Percentiles rank a stretch among this genome's conserved stretches.
These are phyloP conservation scores for Kluyveromyces lactis DNA, from an alignment of 805 yeast species.

Conservation along the genomic window DNA sequence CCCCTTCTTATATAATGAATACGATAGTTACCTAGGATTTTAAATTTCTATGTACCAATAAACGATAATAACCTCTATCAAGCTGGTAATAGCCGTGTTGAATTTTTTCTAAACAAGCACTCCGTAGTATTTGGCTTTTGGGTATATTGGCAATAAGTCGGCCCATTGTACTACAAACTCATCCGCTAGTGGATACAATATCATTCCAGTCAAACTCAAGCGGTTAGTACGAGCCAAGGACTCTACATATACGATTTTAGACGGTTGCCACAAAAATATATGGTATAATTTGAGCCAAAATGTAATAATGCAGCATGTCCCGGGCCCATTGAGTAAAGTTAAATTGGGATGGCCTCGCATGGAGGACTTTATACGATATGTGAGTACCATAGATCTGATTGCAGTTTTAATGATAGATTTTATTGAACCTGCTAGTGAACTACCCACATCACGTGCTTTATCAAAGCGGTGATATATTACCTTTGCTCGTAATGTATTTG, in stretches of 20 bases:
- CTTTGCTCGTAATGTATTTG: slow-evolving; percentile 2
- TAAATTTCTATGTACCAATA: too few species aligned
- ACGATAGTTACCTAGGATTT: too few species aligned
- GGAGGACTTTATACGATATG: slow-evolving; percentile 12
- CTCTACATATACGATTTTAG: slow-evolving; percentile 87
- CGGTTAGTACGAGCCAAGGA: slow-evolving; percentile 73
- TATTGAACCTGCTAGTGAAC: slow-evolving; percentile 26
- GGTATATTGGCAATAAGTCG: slow-evolving; percentile 35
- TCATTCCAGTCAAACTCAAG: slow-evolving; percentile 68
- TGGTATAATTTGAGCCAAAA: slow-evolving; percentile 24
- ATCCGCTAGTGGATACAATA: slow-evolving; percentile 64
- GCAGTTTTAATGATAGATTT: slow-evolving; percentile 30
- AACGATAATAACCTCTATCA: too few species aligned
- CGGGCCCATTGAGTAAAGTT: slow-evolving; percentile 33
- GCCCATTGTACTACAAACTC: slow-evolving; percentile 90
- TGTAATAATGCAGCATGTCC: slow-evolving; percentile 28
- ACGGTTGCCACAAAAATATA: slow-evolving; percentile 10
- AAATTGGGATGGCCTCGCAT: slow-evolving; percentile 20
- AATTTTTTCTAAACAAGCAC: slow-evolving; percentile 57
- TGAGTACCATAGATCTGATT: slow-evolving; percentile 13
- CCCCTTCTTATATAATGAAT: too few species aligned
- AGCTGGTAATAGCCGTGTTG: too few species aligned
- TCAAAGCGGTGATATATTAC: slow-evolving; percentile 18
- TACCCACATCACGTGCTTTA: slow-evolving; percentile 34
- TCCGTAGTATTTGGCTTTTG: slow-evolving; percentile 68